Base-by-base conservation (phyloP, 108 stramenopile genomes). In the Mediolabrus comicus region DNA sequence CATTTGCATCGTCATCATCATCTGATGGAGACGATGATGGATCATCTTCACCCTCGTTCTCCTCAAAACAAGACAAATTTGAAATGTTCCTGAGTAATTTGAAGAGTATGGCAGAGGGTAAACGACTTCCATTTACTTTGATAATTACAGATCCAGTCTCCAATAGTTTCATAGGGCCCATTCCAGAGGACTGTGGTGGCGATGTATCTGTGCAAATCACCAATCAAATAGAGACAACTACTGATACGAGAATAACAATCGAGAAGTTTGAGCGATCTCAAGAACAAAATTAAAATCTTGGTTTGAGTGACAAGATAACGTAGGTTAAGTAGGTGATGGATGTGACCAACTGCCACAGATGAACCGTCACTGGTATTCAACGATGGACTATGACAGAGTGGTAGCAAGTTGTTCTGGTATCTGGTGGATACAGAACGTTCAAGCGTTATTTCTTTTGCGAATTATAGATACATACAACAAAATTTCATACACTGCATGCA, bases 121-220 rank as follows among this genome's bases (percentile, higher is more conserved):
- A 80, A 19, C 17, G 39, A 16, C 52, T 95, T 14, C 92, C 96
- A 29, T 96, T 98, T 72, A 90, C 88, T 9, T 63, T 97, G 4
- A 67, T 86, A 33, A 71, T 97, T 3, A 60, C 57, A 0, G 97
- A 97, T 70, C 95, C 97, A 9, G 68, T 97, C 33, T 90, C 89
- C 9, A 96, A 96, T 77, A 92, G 91, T n/a, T 97, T 91, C 72
- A 70, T 97, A 9, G 88, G 87, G 25, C 85, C 87, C 3, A 32
- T 59, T 4, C 64, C 57, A 9, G 46, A 58, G 16, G 64, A 63
- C n/a, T n/a, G n/a, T n/a, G n/a, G 7, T 8, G 22, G 46, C 1
- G 19, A 49, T 22, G 7, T 22, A 49, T 22, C 22, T 49, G 4
- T 49, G 4, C 46, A 49, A 8, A 6, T 22, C 19, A 22, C 22